Conservation (phyloP, 2,329 filamentous ascomycete genomes). For the Venturia pyrina region DNA sequence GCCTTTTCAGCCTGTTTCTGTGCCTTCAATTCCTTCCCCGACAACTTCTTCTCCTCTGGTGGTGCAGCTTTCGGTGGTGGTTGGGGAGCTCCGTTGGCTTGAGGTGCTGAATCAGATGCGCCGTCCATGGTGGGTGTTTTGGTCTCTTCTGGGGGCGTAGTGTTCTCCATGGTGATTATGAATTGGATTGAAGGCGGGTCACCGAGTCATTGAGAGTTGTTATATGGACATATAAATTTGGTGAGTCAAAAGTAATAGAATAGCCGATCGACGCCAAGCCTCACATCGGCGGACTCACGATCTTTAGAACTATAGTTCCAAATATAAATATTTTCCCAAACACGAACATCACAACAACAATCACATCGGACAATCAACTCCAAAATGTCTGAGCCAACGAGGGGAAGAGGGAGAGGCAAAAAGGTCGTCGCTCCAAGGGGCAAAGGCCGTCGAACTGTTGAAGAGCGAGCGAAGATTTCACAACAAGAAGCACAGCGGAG, state of each 20-base stretch:
- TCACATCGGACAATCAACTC: background rate
- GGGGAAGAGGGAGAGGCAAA: conserved; percentile 7
- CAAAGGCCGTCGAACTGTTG: conserved; percentile 8
- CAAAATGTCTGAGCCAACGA: background rate
- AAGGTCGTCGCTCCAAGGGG: conserved; percentile 11
- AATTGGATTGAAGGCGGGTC: background rate
- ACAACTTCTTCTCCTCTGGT: conserved; percentile 43
- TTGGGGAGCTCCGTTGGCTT: conserved; percentile 11
- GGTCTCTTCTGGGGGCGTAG: background rate
- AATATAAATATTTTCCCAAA: background rate
- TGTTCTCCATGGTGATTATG: background rate
- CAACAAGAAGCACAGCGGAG: conserved; percentile 3
- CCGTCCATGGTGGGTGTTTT: background rate
- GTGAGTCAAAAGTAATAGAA: background rate
- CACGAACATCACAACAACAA: background rate
- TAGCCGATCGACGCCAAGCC: background rate
- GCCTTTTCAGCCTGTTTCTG: conserved; percentile 86
- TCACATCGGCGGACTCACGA: background rate
- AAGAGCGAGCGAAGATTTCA: conserved; percentile 8
- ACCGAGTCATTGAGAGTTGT: background rate
- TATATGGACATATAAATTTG: background rate
- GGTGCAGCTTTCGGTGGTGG: conserved; percentile 17
- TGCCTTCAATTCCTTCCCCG: conserved; percentile 76
- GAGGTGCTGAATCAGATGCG: background rate
- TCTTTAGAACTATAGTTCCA: background rate